Conservation (phyloP, 768 basidiomycete species). For the Termitomyces bulborhizus region DNA sequence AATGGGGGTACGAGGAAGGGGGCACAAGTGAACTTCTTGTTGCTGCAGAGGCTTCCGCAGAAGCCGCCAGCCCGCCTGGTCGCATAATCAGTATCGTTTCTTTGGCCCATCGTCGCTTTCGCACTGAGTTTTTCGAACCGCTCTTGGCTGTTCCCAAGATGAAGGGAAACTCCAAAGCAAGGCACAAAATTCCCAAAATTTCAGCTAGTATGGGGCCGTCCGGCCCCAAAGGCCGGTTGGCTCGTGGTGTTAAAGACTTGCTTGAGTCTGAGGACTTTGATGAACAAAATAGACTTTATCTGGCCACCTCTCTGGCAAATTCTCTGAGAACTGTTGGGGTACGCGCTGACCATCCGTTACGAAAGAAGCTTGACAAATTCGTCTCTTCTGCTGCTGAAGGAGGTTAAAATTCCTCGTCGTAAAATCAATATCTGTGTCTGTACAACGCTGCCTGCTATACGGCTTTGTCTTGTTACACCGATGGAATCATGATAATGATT, state of each 20-base stretch:
- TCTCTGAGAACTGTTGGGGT: slow-evolving; percentile 50
- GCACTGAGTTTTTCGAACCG: slow-evolving; percentile 67
- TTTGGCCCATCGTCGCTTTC: slow-evolving; percentile 65
- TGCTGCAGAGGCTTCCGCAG: slow-evolving; percentile 63
- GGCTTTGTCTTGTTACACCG: not conserved
- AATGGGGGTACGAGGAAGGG: slow-evolving; percentile 62
- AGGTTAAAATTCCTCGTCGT: not conserved
- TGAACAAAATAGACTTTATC: slow-evolving; percentile 35
- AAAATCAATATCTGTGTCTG: not conserved
- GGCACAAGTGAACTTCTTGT: slow-evolving; percentile 41
- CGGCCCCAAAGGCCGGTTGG: slow-evolving; percentile 59
- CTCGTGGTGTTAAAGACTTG: slow-evolving; percentile 60
- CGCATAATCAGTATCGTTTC: slow-evolving; percentile 60
- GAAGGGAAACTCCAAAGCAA: slow-evolving; percentile 46
- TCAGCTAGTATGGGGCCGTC: slow-evolving; percentile 30
- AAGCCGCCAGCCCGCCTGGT: slow-evolving; percentile 64
- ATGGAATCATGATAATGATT: not conserved
- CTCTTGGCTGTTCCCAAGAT: slow-evolving; percentile 62
- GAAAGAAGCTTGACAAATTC: slow-evolving; percentile 63
- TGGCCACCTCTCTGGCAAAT: slow-evolving; percentile 46
- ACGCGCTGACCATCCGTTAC: slow-evolving; percentile 57
- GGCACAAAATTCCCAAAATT: slow-evolving; percentile 43
- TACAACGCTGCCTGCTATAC: not conserved
- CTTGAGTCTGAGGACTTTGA: slow-evolving; percentile 47
- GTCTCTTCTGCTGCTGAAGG: slow-evolving; percentile 19